Evolutionary conservation across 225 moss, liverwort and hornwort species (phyloP), one percentile per base, ranked within the genome.

Genomic region (Pseudisothecium myosuroides): DNA sequence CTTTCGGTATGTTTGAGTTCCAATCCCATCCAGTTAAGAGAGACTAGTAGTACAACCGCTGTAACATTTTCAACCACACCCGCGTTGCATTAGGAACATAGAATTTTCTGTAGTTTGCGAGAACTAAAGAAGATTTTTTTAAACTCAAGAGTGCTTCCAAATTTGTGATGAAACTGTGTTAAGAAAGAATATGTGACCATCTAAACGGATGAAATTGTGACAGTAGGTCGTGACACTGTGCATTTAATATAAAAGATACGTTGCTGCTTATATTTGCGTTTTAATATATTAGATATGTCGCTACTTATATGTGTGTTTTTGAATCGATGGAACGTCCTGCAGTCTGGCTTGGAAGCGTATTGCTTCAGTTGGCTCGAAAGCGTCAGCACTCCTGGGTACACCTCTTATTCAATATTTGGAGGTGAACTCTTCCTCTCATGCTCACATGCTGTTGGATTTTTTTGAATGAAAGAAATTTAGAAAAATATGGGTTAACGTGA

Each of bases 331-430:
- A 50, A 60, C 72, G 29, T 85, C 50, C 11, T 85, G 92, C 93
- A 94, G 94, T 79, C 84, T 89, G 92, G 91, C 26, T 88, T 83
- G 84, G 84, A 90, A 62, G 92, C 90, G 36, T 93, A 92, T 82
- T 94, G 94, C 54, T 90, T 94, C 60, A 93, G 94, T 81, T 94
- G 94, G 94, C 86, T 93, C 79, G 93, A 90, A 90, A 94, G 94
- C 52, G 86, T 81, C 6, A 91, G 78, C 88, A 90, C 91, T 66
- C 83, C 83, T 41, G 93, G 93, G 26, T 92, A 89, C 81, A 12
- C 20, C 68, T 73, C 93, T 74, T 94, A 90, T 29, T 89, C 94
- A 56, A 94, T 94, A 47, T 92, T 94, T 75, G 94, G 94, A 94
- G 94, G 94, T 93, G 60, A 86, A 28, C 63, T 49, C 85, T 86